Conservation (phyloP, 805 yeast species). For the Metschnikowia kunwiensis region DNA sequence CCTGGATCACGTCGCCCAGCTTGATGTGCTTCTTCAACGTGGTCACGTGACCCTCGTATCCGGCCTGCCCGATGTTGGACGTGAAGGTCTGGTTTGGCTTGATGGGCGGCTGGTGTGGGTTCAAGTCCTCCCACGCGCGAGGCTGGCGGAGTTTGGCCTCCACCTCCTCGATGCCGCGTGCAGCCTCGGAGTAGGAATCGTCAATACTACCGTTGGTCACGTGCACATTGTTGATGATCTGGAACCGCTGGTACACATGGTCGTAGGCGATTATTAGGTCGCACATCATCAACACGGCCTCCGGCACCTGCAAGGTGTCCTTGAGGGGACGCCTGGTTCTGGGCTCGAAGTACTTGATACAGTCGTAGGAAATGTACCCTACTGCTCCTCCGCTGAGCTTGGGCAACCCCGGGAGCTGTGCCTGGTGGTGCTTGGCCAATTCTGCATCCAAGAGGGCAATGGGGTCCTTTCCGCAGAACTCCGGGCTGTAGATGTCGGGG, state of each 20-base stretch:
- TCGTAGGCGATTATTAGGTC: constrained; percentile 91
- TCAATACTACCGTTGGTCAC: constrained; percentile 33
- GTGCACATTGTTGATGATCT: constrained; percentile 77
- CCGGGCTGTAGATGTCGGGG: constrained; percentile 25
- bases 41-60: constrained; percentile 81
- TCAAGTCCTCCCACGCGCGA: constrained; percentile 43
- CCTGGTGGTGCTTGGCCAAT: constrained; percentile 60
- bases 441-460: constrained; percentile 70
- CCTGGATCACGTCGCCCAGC: constrained; percentile 94
- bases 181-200: constrained; percentile 52
- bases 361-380: constrained; percentile 94
- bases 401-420: constrained; percentile 79
- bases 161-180: constrained; percentile 54
- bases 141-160: constrained; percentile 48
- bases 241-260: constrained; percentile 90
- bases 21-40: constrained; percentile 75
- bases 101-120: constrained; percentile 76
- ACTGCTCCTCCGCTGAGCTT: constrained; percentile 92
- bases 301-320: constrained; percentile 84
- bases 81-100: constrained; percentile 63
- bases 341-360: constrained; percentile 96
- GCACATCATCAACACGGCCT: constrained; percentile 85
- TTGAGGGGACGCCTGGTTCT: constrained; percentile 69
- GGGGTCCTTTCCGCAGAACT: constrained; percentile 68
- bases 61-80: constrained; percentile 90